Evolutionary conservation across 108 stramenopile genomes (phyloP).

Genomic region (Cyclotella cryptica): DNA sequence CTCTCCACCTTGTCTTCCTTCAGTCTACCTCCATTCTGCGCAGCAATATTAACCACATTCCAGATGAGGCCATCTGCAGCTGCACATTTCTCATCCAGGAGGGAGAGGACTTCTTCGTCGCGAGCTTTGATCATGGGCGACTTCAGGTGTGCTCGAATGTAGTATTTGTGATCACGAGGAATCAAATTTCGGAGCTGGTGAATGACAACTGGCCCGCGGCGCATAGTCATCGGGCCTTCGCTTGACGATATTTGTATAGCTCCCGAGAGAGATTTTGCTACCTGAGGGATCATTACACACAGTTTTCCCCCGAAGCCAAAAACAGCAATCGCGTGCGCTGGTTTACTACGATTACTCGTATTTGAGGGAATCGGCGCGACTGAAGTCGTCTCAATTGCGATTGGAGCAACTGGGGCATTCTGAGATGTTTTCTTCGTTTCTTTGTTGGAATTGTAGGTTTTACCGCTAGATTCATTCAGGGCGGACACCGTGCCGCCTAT

Average conservation of each 20-base stretch:
- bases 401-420: neutral
- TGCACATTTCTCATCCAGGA: conserved; percentile 50
- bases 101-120: conserved; percentile 55
- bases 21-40: conserved; percentile 61
- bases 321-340: conserved; percentile 58
- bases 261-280: conserved; percentile 44
- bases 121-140: conserved; percentile 31
- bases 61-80: conserved; percentile 64
- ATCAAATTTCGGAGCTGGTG: conserved; percentile 46
- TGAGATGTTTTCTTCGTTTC: neutral
- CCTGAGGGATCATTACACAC: conserved; percentile 60
- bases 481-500: too few species aligned
- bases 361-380: neutral
- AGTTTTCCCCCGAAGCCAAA: conserved; percentile 80
- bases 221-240: conserved; percentile 23
- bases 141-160: conserved; percentile 56
- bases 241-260: neutral
- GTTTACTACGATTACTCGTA: conserved; percentile 14
- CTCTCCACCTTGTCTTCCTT: conserved; percentile 67
- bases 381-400: neutral
- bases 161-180: conserved; percentile 37
- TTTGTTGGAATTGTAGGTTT: neutral
- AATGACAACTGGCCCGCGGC: conserved; percentile 54
- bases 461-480: neutral
- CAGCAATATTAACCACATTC: conserved; percentile 77